Evolutionary conservation across 1,284 basidiomycete species (phyloP), one percentile per base, ranked within the genome.

Genomic region (Singerocomus inundabilis): DNA sequence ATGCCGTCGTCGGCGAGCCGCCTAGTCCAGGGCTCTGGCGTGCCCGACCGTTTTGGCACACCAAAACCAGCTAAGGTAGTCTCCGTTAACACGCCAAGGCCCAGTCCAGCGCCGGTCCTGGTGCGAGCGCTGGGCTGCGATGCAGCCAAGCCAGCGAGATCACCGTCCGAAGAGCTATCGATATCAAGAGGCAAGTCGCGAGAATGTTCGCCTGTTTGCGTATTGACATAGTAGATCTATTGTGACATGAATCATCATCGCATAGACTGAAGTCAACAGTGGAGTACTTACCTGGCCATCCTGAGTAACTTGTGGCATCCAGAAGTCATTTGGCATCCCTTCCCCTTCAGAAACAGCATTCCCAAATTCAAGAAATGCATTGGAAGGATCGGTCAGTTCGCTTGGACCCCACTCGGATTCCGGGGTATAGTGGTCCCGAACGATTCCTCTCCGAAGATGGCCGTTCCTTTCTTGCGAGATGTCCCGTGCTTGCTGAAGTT

Each of bases 181-280:
- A 76, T 72, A 60, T 88, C 83, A 38, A 73, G 73, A n/a, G 95
- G 95, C 34, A 97, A 72, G 60, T 98, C 92, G 61, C 84, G 82
- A 12, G 92, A 84, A 34, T 83, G 85, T 64, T 94, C 85, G 32
- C 93, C 93, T 2, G 94, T 98, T 57, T 89, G 80, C 0, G 89
- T 90, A 64, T 98, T 98, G 58, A 92, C 81, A 71, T 97, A 98
- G 75, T 87, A 93, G 66, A 98, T 91, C 89, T 98, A 32, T 49
- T 24, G 24, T 13, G 31, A 26, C 48, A 31, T 56, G 6, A 49
- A 51, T 34, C n/a, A 31, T 46, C 15, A 25, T 10, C 15, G 34
- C n/a, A 49, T 39, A 44, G 37, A 39, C 26, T 34, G 18, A 36
- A 21, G 31, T 6, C 10, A 44, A 26, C 26, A 25, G 43, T 42